Conservation (phyloP, 352 stramenopile species). For the Phytophthora sansomeana region DNA sequence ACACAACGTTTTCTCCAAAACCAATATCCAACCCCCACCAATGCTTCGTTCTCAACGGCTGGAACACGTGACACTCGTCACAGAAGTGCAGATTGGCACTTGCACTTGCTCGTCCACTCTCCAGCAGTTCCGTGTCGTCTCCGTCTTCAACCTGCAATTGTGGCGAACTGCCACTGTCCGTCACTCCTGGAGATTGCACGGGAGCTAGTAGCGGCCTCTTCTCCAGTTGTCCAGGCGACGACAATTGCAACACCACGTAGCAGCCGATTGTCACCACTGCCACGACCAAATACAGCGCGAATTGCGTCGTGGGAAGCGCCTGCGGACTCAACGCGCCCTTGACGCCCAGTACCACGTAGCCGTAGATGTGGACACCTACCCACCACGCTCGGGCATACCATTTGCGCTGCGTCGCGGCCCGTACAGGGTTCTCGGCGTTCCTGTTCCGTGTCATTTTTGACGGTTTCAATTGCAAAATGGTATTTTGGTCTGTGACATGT, state of each 20-base stretch:
- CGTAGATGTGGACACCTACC: conserved; percentile 67
- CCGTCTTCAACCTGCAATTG: conserved; percentile 29
- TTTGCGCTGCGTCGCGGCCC: conserved; percentile 53
- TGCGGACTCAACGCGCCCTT: conserved; percentile 42
- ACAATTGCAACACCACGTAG: conserved; percentile 71
- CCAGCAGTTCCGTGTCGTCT: conserved; percentile 49
- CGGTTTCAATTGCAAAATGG: conserved; percentile 6
- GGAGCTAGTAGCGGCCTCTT: conserved; percentile 33
- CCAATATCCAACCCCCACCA: conserved; percentile 43
- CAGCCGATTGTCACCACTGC: conserved; percentile 46
- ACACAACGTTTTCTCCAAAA: not conserved
- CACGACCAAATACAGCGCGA: conserved; percentile 48
- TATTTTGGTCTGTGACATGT: conserved; percentile 19
- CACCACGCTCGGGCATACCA: conserved; percentile 80
- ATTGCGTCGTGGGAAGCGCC: conserved; percentile 45
- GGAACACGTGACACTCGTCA: conserved; percentile 62
- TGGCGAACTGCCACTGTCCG: conserved; percentile 3
- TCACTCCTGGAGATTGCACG: conserved; percentile 15
- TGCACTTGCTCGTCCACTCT: conserved; percentile 14
- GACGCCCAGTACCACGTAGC: conserved; percentile 60
- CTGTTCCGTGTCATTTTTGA: conserved; percentile 30
- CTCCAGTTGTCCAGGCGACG: conserved; percentile 64
- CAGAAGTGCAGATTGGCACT: conserved; percentile 57
- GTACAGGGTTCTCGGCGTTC: conserved; percentile 37
- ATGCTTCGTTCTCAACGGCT: conserved; percentile 77